Conservation (phyloP, 805 yeast genomes). For the Lipomyces anomalus region DNA sequence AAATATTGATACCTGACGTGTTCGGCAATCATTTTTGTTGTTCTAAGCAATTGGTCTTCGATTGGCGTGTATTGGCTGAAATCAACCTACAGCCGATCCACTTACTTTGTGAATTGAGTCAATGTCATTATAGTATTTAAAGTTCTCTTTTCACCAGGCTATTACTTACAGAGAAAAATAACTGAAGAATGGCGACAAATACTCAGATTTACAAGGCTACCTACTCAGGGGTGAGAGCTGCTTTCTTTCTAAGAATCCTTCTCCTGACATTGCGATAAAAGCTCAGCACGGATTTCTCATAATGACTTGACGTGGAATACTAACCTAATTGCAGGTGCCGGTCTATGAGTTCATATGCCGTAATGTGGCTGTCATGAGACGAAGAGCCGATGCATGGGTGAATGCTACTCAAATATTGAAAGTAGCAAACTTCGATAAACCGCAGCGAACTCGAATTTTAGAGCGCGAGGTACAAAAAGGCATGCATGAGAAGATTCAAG, state of each 20-base stretch:
- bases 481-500: conserved; percentile 87
- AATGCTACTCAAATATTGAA: conserved; percentile 94
- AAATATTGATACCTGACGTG: too few species aligned
- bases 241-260: too few species aligned
- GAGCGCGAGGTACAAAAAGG: conserved; percentile 92
- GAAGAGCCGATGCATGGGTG: conserved; percentile 90
- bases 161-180: too few species aligned
- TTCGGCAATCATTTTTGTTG: too few species aligned
- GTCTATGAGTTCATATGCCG: conserved; percentile 51
- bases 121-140: too few species aligned
- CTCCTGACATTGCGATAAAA: too few species aligned
- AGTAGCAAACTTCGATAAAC: conserved; percentile 90
- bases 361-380: conserved; percentile 79
- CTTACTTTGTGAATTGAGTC: too few species aligned
- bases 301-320: background rate
- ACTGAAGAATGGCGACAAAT: conserved; percentile 12
- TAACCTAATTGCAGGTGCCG: conserved; percentile 31
- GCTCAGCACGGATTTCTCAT: background rate
- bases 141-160: too few species aligned
- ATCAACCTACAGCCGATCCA: too few species aligned
- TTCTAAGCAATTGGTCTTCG: too few species aligned
- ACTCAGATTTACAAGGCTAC: conserved; percentile 39
- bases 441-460: conserved; percentile 83
- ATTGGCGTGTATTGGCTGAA: too few species aligned
- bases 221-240: conserved; percentile 40